Conservation (phyloP, 2,329 filamentous ascomycete genomes). For the Ploettnerulaceae sp. region DNA sequence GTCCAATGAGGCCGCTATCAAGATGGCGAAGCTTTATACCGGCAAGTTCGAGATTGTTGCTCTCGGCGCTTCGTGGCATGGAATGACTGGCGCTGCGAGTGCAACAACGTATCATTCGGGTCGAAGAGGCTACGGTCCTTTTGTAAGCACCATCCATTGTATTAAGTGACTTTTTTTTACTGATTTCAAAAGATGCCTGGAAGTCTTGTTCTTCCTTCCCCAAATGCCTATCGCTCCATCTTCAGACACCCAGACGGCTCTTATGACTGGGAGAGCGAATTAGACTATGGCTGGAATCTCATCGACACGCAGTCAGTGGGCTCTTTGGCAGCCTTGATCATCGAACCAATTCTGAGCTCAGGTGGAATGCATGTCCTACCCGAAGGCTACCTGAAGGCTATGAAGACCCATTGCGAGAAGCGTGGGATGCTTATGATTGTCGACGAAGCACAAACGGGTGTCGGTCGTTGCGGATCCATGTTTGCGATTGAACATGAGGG, state of each 20-base stretch:
- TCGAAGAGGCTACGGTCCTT: conserved; percentile 41
- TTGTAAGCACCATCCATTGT: conserved; percentile 19
- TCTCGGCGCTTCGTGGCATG: conserved; percentile 55
- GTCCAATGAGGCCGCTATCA: conserved; percentile 57
- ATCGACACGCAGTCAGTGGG: conserved; percentile 56
- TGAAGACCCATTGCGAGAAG: conserved; percentile 50
- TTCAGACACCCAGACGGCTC: conserved; percentile 55
- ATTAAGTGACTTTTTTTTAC: neutral
- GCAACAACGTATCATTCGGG: conserved; percentile 51
- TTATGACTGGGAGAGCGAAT: conserved; percentile 61
- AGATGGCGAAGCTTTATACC: conserved; percentile 58
- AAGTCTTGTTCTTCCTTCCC: conserved; percentile 52
- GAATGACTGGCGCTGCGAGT: conserved; percentile 50
- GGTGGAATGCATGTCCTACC: conserved; percentile 55
- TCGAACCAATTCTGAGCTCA: conserved; percentile 36
- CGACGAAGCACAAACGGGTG: conserved; percentile 56
- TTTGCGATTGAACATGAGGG: conserved; percentile 54
- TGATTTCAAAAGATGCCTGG: conserved; percentile 43
- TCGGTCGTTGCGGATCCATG: conserved; percentile 52
- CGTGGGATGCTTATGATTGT: conserved; percentile 54
- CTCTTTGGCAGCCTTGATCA: conserved; percentile 39
- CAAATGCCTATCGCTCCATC: conserved; percentile 56
- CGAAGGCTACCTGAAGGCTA: conserved; percentile 50
- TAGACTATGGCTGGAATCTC: conserved; percentile 57
- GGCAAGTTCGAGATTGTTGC: conserved; percentile 62